phyloP scores from a whole-genome alignment of 495 filamentous ascomycete genomes.

The Talaromyces nanjingensis region DNA sequence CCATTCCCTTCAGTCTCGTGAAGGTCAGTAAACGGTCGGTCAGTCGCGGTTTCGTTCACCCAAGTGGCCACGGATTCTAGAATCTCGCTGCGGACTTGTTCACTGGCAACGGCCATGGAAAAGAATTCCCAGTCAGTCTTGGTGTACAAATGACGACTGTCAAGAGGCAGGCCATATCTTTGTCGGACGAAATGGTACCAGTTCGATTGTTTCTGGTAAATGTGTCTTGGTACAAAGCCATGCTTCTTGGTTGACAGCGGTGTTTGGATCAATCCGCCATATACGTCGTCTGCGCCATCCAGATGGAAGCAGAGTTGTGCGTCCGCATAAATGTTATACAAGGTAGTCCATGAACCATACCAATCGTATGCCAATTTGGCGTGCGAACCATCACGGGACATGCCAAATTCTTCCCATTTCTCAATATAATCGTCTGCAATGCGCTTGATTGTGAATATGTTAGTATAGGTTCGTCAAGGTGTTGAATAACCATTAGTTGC shows the following conservation, averaged over 20 bases:
- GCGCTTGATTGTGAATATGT: conserved; percentile 27
- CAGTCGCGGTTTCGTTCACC: conserved; percentile 78
- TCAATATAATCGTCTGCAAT: conserved; percentile 71
- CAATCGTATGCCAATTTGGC: conserved; percentile 90
- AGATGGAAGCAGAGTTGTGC: conserved; percentile 77
- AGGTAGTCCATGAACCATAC: conserved; percentile 92
- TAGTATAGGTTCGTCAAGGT: background rate
- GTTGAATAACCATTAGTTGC: background rate
- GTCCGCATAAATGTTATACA: conserved; percentile 87
- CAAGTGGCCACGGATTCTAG: conserved; percentile 71
- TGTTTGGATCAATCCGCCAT: conserved; percentile 24
- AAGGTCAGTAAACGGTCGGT: conserved; percentile 75
- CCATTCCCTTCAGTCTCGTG: conserved; percentile 71
- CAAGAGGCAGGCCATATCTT: conserved; percentile 76
- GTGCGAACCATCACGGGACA: conserved; percentile 74
- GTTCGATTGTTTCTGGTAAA: conserved; percentile 76
- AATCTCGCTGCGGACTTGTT: conserved; percentile 61
- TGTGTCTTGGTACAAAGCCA: conserved; percentile 59
- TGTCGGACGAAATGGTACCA: conserved; percentile 86
- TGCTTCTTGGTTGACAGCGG: conserved; percentile 28
- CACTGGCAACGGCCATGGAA: conserved; percentile 67
- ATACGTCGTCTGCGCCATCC: conserved; percentile 26
- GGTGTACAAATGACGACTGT: conserved; percentile 80
- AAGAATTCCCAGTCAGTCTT: conserved; percentile 96
- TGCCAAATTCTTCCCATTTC: conserved; percentile 76